Conservation (phyloP, 805 yeast genomes). For the Candida palmyrensis region DNA sequence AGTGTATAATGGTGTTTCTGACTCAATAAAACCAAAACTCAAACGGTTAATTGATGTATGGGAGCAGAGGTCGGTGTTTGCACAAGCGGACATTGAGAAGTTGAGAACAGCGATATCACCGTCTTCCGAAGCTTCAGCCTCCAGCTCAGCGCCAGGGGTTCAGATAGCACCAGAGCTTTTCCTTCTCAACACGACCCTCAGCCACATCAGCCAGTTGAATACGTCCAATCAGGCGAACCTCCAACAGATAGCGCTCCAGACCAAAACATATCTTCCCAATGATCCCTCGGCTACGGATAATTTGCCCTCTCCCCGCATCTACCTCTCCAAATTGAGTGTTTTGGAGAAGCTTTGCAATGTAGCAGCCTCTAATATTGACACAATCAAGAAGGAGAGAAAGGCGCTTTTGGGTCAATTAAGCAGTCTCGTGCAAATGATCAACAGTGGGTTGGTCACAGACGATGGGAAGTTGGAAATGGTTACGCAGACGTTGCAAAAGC, state of each 20-base stretch:
- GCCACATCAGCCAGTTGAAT: conserved; percentile 20
- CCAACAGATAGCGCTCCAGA: conserved; percentile 33
- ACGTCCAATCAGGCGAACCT: conserved; percentile 28
- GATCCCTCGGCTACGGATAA: conserved; percentile 30
- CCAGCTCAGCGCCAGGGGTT: neutral
- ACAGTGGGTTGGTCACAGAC: conserved; percentile 25
- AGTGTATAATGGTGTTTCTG: conserved; percentile 26
- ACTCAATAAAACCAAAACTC: conserved; percentile 41
- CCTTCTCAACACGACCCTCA: conserved; percentile 25
- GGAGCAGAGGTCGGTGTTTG: conserved; percentile 49
- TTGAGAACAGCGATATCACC: conserved; percentile 21
- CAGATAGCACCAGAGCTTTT: conserved; percentile 23
- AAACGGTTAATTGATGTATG: conserved; percentile 52
- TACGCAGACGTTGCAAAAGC: conserved; percentile 19
- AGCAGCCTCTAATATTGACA: conserved; percentile 26
- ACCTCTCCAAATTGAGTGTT: conserved; percentile 33
- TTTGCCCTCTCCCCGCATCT: conserved; percentile 34
- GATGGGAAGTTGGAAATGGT: conserved; percentile 29
- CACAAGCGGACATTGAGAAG: conserved; percentile 17
- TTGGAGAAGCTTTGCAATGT: conserved; percentile 33
- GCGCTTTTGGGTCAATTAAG: conserved; percentile 23
- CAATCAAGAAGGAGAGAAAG: conserved; percentile 21
- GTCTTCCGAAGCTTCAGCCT: conserved; percentile 9
- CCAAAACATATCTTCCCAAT: conserved; percentile 30
- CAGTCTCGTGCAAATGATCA: conserved; percentile 15